These are phyloP conservation scores for Aureobasidium mangrovei DNA, from an alignment of 2,329 filamentous ascomycete genomes.

Conservation along the genomic window DNA sequence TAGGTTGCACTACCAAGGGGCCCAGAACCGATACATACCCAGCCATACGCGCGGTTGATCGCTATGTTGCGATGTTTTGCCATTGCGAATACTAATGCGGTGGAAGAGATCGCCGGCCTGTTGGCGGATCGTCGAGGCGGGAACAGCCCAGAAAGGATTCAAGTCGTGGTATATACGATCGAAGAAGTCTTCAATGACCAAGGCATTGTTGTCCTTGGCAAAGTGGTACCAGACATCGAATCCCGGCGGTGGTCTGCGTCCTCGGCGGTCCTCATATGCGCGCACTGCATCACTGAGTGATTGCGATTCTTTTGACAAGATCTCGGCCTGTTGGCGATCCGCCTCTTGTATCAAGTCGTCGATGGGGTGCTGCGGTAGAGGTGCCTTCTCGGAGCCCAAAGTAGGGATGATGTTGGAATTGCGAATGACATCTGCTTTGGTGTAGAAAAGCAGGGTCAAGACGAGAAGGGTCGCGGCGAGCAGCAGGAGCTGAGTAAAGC, in stretches of 20 bases:
- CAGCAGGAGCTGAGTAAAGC: slow-evolving; percentile 10
- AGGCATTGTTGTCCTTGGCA: slow-evolving; percentile 33
- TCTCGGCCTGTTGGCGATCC: slow-evolving; percentile 23
- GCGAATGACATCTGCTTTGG: slow-evolving; percentile 1
- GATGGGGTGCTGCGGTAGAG: slow-evolving; percentile 28
- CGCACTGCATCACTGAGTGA: slow-evolving; percentile 31
- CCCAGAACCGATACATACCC: not conserved
- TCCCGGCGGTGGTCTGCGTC: slow-evolving; percentile 42
- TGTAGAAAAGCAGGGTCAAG: slow-evolving; percentile 1
- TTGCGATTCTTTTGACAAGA: slow-evolving; percentile 31
- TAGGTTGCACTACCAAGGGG: no score
- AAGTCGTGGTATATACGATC: slow-evolving; percentile 44
- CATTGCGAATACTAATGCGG: slow-evolving; percentile 34
- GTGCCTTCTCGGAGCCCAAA: not conserved
- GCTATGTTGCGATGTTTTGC: slow-evolving; percentile 21
- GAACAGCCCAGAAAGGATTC: slow-evolving; percentile 41
- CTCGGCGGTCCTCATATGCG: slow-evolving; percentile 36
- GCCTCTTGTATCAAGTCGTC: slow-evolving; percentile 30
- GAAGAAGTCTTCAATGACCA: slow-evolving; percentile 43
- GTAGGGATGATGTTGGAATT: not conserved
- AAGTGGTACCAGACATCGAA: slow-evolving; percentile 42
- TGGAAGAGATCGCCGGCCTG: slow-evolving; percentile 32
- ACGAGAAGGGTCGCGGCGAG: not conserved
- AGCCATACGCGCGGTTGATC: slow-evolving; percentile 28
- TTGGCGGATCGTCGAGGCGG: slow-evolving; percentile 33